Conservation (phyloP, 371 early-diverging fungal species). For the Mucor irregularis region DNA sequence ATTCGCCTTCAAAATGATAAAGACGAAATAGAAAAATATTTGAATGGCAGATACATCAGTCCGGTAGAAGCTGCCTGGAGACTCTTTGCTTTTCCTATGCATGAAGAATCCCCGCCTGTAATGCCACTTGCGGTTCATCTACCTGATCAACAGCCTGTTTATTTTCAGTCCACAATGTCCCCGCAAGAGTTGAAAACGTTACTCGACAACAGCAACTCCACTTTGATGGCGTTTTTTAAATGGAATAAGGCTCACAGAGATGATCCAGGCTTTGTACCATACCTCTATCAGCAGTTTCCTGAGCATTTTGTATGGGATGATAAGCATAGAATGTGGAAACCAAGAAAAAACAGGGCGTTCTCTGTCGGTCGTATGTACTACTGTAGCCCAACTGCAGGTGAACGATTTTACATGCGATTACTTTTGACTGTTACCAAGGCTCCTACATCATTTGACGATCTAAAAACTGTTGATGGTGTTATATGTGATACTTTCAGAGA, state of each 20-base stretch:
- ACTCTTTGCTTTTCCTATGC: too few species aligned
- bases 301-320: background rate
- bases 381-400: background rate
- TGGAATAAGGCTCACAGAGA: background rate
- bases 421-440: background rate
- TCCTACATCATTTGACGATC: background rate
- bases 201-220: background rate
- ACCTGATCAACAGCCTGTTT: slow-evolving; percentile 6
- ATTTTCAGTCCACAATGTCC: background rate
- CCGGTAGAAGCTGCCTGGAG: slow-evolving; percentile 1
- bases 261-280: background rate
- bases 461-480: background rate
- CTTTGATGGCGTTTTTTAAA: background rate
- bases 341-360: background rate
- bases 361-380: slow-evolving; percentile 1
- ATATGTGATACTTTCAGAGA: slow-evolving; percentile 1
- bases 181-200: background rate
- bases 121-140: background rate
- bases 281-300: slow-evolving; percentile 8
- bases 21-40: slow-evolving; percentile 3
- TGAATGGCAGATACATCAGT: slow-evolving; percentile 7
- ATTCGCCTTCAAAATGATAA: background rate
- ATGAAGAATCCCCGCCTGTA: too few species aligned
- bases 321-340: background rate
- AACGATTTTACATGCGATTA: background rate